Conservation (phyloP, 495 filamentous ascomycete genomes). For the Aspergillus steynii region DNA sequence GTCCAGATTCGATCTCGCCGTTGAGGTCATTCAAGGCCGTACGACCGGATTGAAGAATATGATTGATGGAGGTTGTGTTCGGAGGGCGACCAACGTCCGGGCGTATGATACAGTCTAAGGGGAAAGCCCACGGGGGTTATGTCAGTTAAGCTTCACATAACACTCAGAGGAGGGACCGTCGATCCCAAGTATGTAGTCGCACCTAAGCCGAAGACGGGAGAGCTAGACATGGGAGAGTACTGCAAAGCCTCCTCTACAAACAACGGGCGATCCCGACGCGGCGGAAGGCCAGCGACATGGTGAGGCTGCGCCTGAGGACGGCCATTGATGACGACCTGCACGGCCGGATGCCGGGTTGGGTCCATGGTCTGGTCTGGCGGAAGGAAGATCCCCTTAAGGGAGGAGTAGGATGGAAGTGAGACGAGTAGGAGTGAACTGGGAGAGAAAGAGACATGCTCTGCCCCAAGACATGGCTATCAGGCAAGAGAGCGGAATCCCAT, state of each 20-base stretch:
- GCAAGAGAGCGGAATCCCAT: slow-evolving; percentile 16
- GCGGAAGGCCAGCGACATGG: slow-evolving; percentile 28
- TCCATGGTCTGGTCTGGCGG: slow-evolving; percentile 41
- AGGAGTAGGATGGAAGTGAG: slow-evolving; percentile 23
- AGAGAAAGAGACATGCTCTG: slow-evolving; percentile 49
- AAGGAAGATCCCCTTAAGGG: slow-evolving; percentile 10
- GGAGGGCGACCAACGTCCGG: slow-evolving; percentile 46
- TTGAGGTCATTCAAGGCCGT: slow-evolving; percentile 42
- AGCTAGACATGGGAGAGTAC: slow-evolving; percentile 87
- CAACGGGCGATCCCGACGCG: slow-evolving; percentile 45
- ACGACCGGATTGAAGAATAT: slow-evolving; percentile 48
- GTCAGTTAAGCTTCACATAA: slow-evolving; percentile 23
- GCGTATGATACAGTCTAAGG: slow-evolving; percentile 39
- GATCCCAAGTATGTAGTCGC: slow-evolving; percentile 18
- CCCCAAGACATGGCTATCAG: slow-evolving; percentile 48
- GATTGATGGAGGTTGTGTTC: slow-evolving; percentile 44
- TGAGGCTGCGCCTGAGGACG: slow-evolving; percentile 32
- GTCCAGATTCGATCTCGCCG: slow-evolving; percentile 39
- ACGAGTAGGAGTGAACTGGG: slow-evolving; percentile 42
- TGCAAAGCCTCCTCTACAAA: slow-evolving; percentile 83
- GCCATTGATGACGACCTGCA: slow-evolving; percentile 49
- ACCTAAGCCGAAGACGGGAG: slow-evolving; percentile 87
- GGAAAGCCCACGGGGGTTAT: slow-evolving; percentile 2
- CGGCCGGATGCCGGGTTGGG: slow-evolving; percentile 40
- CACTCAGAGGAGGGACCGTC: slow-evolving; percentile 16